Evolutionary conservation across 23 red algal species (phyloP), one percentile per base, ranked within the genome.

Genomic region (Gracilaria vermiculophylla): DNA sequence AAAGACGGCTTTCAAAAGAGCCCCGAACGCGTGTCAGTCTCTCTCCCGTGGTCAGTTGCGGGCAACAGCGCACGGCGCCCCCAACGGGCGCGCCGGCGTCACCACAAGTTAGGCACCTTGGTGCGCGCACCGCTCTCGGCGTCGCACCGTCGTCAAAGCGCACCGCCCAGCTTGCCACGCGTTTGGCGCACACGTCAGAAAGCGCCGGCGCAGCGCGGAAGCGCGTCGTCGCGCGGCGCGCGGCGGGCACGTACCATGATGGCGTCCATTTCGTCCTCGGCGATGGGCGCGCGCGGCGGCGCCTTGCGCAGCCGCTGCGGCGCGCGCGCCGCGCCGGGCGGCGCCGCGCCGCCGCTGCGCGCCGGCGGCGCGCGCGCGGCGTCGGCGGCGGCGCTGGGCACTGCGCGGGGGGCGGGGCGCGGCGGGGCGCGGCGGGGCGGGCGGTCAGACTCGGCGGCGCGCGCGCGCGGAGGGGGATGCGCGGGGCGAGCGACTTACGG

Each of bases 241-340:
- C n/a, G n/a, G n/a, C n/a, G 36, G 3, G 12, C 2, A 73, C 67
- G 67, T 73, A 73, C 67, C 87, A 81, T 81, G 5, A 91, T 91
- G 0, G 87, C 74, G 16, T 81, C 76, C 87, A 91, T 91, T 62
- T 91, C 87, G 15, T 81, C 75, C 13, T 80, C 74, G 2, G 73
- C n/a, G 2, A 91, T 62, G 14, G 15, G 29, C 10, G 75, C 76
- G 39, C 87, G 73, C 25, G 36, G 5, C n/a, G 64, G 49, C 42
- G 75, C 43, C 56, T 81, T 81, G 9, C 70, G 57, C 36, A 91
- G 61, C 24, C 87, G 53, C 34, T 72, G 40, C 4, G 87, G 81
- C 24, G 83, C 45, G 31, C 83, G 49, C 3, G 47, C 41, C 35
- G 64, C 64, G 32, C 81, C 81, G 8, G 81, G 62, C 7, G 81